Percentiles rank a stretch among this genome's conserved stretches.
Evolutionary conservation across 371 early-diverging fungal species (phyloP).

Genomic region (Catenaria anguillulae): DNA sequence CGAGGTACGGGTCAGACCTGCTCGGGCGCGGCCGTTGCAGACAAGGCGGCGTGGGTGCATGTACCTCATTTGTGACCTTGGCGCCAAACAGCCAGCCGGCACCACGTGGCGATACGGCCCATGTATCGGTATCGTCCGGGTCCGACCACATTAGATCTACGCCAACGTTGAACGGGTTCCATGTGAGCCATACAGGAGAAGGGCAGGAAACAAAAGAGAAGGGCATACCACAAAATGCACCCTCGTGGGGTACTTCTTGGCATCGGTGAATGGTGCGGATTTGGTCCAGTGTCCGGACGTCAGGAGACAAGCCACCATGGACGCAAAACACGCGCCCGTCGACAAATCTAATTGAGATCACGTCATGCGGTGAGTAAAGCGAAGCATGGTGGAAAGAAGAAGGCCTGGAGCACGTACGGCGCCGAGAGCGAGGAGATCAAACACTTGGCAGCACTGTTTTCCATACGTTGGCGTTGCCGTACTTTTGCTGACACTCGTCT

Average conservation of each 20-base stretch:
- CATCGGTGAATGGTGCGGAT: conserved; percentile 93
- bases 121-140: conserved; percentile 90
- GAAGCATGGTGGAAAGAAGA: no score
- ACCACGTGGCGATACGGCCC: conserved; percentile 93
- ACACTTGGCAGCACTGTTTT: conserved; percentile 95
- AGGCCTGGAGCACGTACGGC: conserved; percentile 92
- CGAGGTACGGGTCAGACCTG: no score
- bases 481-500: conserved; percentile 96
- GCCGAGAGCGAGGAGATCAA: conserved; percentile 87
- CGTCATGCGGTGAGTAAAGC: no score
- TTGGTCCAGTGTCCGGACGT: conserved; percentile 87
- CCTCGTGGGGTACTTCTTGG: conserved; percentile 98
- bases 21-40: no score
- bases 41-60: no score
- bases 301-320: conserved; percentile 95
- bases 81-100: conserved; percentile 96
- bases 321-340: conserved; percentile 92
- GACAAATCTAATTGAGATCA: no score
- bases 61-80: conserved; percentile 43
- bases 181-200: no score
- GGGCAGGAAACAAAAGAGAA: no score
- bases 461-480: conserved; percentile 95
- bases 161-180: no score
- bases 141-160: conserved; percentile 99
- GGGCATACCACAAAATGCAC: conserved; percentile 98